Evolutionary conservation across 495 filamentous ascomycete genomes (phyloP).

Genomic region (Talaromyces thailandensis): DNA sequence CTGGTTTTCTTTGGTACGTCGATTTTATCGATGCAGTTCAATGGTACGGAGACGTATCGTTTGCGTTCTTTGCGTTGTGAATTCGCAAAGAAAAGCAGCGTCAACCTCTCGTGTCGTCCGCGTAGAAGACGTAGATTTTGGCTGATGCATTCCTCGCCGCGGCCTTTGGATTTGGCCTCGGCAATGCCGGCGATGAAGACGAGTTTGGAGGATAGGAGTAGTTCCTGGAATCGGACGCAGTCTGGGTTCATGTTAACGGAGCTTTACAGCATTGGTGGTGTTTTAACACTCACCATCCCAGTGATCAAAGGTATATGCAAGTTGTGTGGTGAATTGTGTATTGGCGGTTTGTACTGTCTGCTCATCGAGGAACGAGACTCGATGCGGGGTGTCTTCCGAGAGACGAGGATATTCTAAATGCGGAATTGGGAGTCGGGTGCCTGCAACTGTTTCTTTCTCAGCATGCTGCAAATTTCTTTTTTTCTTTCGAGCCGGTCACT

Average conservation of each 20-base stretch:
- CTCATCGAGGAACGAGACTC: constrained; percentile 36
- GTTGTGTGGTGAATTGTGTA: constrained; percentile 32
- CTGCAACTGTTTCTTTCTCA: constrained; percentile 20
- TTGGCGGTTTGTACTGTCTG: constrained; percentile 34
- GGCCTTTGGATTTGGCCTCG: constrained; percentile 38
- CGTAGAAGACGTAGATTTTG: constrained; percentile 38
- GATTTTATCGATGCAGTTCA: constrained; percentile 32
- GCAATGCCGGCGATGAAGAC: constrained; percentile 36
- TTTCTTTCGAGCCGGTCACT: constrained; percentile 8
- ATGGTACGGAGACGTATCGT: constrained; percentile 34
- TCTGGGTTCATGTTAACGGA: constrained; percentile 15
- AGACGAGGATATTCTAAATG: constrained; percentile 37
- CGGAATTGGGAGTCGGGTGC: constrained; percentile 32
- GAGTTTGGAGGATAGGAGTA: constrained; percentile 31
- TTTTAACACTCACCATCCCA: constrained; percentile 26
- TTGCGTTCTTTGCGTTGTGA: constrained; percentile 32
- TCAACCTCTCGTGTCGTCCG: constrained; percentile 24
- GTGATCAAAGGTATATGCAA: constrained; percentile 37
- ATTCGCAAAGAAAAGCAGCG: constrained; percentile 37
- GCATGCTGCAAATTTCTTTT: not conserved
- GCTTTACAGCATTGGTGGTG: not conserved
- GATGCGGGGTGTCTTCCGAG: constrained; percentile 23
- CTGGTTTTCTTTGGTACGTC: constrained; percentile 33
- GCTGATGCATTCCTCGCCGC: constrained; percentile 41
- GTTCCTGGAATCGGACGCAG: constrained; percentile 35